These are phyloP conservation scores for Psilocybe sp. DNA, from an alignment of 768 basidiomycete species.

Conservation along the genomic window DNA sequence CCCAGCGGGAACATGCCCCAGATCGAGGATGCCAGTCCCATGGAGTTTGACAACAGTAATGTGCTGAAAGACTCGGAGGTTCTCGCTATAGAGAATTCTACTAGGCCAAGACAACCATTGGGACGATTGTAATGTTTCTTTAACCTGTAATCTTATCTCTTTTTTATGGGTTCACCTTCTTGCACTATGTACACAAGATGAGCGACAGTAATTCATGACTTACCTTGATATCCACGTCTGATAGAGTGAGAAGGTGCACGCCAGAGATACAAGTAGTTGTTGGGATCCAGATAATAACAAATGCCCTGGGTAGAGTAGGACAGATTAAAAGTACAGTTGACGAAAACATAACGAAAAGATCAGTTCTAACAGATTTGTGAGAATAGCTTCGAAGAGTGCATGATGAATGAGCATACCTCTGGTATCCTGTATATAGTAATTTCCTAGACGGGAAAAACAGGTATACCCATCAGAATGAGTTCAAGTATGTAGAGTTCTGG, in stretches of 20 bases:
- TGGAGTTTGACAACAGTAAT: slow-evolving; percentile 12
- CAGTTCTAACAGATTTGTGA: slow-evolving; percentile 9
- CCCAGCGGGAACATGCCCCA: slow-evolving; percentile 23
- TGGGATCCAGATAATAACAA: slow-evolving; percentile 5
- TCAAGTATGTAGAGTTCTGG: not conserved
- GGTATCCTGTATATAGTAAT: slow-evolving; percentile 91
- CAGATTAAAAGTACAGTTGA: slow-evolving; percentile 14
- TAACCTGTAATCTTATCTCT: not conserved
- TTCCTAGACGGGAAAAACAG: slow-evolving; percentile 42
- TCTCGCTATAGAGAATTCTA: slow-evolving; percentile 25
- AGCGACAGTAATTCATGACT: not conserved
- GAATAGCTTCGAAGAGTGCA: not conserved
- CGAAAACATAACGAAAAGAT: slow-evolving; percentile 1
- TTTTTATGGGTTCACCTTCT: slow-evolving; percentile 1
- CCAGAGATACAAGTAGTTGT: not conserved
- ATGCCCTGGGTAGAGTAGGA: no score
- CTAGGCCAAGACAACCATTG: slow-evolving; percentile 4
- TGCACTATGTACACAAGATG: slow-evolving; percentile 1
- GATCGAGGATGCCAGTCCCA: slow-evolving; percentile 18
- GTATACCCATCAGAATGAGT: not conserved
- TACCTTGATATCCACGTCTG: not conserved
- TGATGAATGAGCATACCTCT: slow-evolving; percentile 46
- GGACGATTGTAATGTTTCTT: slow-evolving; percentile 2
- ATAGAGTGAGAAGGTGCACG: not conserved
- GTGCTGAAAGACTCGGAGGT: slow-evolving; percentile 32